Evolutionary conservation across 805 yeast species (phyloP).

Genomic region (Myxozyma monticola): DNA sequence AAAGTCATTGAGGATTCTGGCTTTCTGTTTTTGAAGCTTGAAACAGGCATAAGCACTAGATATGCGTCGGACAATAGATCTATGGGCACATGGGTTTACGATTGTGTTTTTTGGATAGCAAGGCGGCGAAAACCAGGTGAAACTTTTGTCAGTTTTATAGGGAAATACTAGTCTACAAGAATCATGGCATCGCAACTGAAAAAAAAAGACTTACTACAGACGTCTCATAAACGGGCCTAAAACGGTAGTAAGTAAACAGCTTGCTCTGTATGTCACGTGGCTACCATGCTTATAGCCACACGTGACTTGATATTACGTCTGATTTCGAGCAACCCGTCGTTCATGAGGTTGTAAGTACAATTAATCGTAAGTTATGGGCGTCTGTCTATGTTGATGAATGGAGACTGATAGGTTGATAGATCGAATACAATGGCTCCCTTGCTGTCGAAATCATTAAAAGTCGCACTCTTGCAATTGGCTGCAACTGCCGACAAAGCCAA

Average conservation of each 20-base stretch:
- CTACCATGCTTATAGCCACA: too few species aligned
- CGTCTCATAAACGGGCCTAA: too few species aligned
- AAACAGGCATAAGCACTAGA: conserved; percentile 43
- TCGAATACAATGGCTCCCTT: conserved; percentile 5
- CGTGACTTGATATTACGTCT: too few species aligned
- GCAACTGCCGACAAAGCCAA: conserved; percentile 80
- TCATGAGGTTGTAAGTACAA: not conserved
- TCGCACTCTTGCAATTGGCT: conserved; percentile 81
- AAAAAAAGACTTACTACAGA: too few species aligned
- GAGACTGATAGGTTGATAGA: not conserved
- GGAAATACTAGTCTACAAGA: too few species aligned
- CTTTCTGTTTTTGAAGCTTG: conserved; percentile 49
- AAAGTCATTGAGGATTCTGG: conserved; percentile 57
- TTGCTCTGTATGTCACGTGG: too few species aligned
- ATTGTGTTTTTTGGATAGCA: conserved; percentile 65
- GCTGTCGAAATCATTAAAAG: conserved; percentile 14
- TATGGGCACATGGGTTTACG: conserved; percentile 54
- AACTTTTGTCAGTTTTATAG: not conserved
- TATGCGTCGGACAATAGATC: conserved; percentile 54
- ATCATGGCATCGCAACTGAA: too few species aligned
- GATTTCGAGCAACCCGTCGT: too few species aligned
- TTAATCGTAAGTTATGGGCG: not conserved
- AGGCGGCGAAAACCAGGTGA: conserved; percentile 13
- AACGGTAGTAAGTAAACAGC: too few species aligned
- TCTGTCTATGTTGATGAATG: not conserved